Percentiles rank a stretch among this genome's conserved stretches.
Evolutionary conservation across 768 basidiomycete genomes (phyloP).

Genomic region (Serendipita sp.): DNA sequence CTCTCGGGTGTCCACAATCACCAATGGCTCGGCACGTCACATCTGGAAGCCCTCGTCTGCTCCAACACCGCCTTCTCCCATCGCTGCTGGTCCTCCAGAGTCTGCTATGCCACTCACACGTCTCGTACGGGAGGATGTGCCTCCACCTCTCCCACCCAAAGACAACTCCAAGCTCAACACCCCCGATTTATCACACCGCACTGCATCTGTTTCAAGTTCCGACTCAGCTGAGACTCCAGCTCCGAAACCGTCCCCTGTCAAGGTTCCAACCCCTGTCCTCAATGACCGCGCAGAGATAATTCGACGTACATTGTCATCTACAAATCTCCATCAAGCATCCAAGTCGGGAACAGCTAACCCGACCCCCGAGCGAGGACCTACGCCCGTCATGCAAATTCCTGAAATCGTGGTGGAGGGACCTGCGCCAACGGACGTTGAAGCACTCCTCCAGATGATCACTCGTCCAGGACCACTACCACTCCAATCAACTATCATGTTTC

Average conservation of each 20-base stretch:
- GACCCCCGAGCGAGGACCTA: neutral
- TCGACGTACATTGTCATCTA: neutral
- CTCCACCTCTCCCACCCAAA: neutral
- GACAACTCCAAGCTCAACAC: neutral
- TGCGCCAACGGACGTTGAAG: neutral
- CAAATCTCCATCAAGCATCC: neutral
- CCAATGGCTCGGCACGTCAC: neutral
- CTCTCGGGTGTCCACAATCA: neutral
- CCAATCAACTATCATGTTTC: neutral
- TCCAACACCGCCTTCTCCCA: neutral
- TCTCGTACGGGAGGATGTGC: neutral
- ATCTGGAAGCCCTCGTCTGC: neutral
- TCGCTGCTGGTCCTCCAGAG: neutral
- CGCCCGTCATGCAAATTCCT: neutral
- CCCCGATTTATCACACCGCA: neutral
- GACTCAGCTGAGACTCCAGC: neutral
- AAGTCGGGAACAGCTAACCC: neutral
- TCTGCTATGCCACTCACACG: neutral
- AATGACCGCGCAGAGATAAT: neutral
- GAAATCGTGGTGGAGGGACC: neutral
- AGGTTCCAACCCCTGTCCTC: neutral
- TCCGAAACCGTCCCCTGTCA: neutral
- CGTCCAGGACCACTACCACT: neutral
- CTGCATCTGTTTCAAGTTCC: neutral
- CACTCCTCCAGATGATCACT: neutral